A percentile compares a stretch with the other conserved stretches of the same genome.
phyloP scores from a whole-genome alignment of 2,329 filamentous ascomycete genomes.

The Cladosporium sp. region DNA sequence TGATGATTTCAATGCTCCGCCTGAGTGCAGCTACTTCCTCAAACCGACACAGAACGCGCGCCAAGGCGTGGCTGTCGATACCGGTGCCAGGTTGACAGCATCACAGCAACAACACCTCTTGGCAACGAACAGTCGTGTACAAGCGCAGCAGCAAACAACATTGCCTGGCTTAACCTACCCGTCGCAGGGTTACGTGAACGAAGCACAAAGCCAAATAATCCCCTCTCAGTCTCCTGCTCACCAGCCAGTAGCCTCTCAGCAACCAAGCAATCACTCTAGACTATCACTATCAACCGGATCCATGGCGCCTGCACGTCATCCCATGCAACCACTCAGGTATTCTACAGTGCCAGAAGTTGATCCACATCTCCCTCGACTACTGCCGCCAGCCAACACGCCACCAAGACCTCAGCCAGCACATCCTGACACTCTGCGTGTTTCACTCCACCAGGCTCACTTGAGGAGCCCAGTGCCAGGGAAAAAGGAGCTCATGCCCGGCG shows the following conservation, averaged over 20 bases:
- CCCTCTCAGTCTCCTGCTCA: too few relatives aligned
- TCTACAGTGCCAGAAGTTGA: too few relatives aligned
- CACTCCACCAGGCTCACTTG: slow-evolving; percentile 57
- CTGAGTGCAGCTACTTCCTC: background rate
- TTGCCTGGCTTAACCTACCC: background rate
- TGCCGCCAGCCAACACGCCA: slow-evolving; percentile 17
- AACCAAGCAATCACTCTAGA: too few relatives aligned
- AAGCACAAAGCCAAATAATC: too few relatives aligned
- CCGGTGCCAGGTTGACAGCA: too few relatives aligned
- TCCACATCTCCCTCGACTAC: slow-evolving; percentile 6
- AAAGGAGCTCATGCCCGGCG: slow-evolving; percentile 1
- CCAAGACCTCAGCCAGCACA: slow-evolving; percentile 35
- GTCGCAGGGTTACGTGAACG: too few relatives aligned
- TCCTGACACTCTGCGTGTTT: slow-evolving; percentile 44
- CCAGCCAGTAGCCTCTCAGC: too few relatives aligned
- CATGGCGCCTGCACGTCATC: too few relatives aligned
- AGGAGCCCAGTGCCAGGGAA: slow-evolving; percentile 46
- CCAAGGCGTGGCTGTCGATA: background rate
- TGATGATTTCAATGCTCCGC: background rate
- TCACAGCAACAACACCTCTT: background rate
- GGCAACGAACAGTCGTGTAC: background rate
- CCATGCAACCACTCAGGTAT: too few relatives aligned
- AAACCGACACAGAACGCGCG: background rate
- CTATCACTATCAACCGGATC: too few relatives aligned
- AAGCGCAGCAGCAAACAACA: background rate